Evolutionary conservation across 2,329 filamentous ascomycete genomes (phyloP), one percentile per base, ranked within the genome.

Genomic region (Stagonosporopsis cucurbitacearum): DNA sequence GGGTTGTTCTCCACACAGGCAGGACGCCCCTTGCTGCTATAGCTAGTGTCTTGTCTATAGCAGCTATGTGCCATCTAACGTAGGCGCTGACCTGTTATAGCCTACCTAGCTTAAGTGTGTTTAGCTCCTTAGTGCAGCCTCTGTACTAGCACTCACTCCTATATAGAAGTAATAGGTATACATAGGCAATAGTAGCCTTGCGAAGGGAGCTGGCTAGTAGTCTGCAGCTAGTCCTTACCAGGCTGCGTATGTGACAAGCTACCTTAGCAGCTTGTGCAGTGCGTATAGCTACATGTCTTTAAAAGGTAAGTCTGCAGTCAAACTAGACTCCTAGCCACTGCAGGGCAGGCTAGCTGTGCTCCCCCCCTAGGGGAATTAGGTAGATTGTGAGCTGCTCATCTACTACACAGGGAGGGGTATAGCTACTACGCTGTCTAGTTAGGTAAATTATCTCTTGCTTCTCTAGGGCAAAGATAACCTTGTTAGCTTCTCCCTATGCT

Each of bases 371-470:
- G 19, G 11, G 19, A 13, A 36, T 46, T 33, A 44, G 43, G 20
- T 51, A 2, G 30, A 58, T 50, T 28, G 40, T 49, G 19, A 48
- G 43, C 37, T 28, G 32, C 15, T 50, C 39, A 26, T 47, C 41
- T 42, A 50, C 26, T 20, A n/a, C n/a, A n/a, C n/a, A n/a, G n/a
- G n/a, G n/a, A n/a, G n/a, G n/a, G n/a, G n/a, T n/a, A n/a, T n/a
- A 35, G 19, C 9, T 41, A 39, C 37, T 13, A 9, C 28, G 39
- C 25, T 59, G 42, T 11, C 43, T 46, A 13, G 56, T 59, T 15
- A 54, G 43, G 47, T 58, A 47, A 23, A 58, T 58, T 25, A 54
- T 54, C 36, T 58, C 56, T 40, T 40, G 42, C 43, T 58, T 58
- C 40, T 58, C 56, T 40, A 26, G 56, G 4, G 56, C 50, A 42